Evolutionary conservation across 2,329 filamentous ascomycete genomes (phyloP).

Genomic region (Remersonia thermophila): DNA sequence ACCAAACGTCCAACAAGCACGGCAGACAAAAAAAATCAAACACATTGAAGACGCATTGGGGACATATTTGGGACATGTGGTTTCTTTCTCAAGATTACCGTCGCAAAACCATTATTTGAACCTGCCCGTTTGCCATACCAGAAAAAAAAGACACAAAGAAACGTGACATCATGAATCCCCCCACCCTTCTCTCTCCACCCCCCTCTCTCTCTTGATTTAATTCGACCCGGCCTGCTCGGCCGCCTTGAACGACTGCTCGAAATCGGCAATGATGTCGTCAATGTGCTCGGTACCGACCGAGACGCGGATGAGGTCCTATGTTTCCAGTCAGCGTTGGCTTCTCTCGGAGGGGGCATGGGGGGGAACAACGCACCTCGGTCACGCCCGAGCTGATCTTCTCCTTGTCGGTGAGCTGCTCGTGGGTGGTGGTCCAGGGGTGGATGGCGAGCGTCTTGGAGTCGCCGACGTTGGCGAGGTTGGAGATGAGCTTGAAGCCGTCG

Average conservation of each 20-base stretch:
- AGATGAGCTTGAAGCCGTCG: constrained; percentile 88
- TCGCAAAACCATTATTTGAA: background rate
- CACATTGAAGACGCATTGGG: no score
- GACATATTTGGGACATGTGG: no score
- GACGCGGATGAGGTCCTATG: constrained; percentile 77
- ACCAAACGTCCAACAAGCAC: no score
- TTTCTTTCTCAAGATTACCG: no score
- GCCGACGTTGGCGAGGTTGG: constrained; percentile 90
- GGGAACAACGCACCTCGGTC: constrained; percentile 44
- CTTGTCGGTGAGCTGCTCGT: constrained; percentile 77
- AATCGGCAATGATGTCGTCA: constrained; percentile 92
- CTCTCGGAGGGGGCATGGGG: constrained; percentile 2
- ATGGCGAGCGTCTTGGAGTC: constrained; percentile 93
- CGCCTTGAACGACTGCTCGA: constrained; percentile 75
- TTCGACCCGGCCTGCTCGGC: constrained; percentile 24
- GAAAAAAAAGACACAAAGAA: constrained; percentile 16
- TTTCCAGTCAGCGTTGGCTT: background rate
- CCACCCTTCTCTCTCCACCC: background rate
- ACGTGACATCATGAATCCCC: constrained; percentile 20
- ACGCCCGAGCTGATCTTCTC: constrained; percentile 74
- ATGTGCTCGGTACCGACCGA: constrained; percentile 95
- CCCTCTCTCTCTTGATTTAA: background rate
- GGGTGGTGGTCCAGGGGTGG: constrained; percentile 90
- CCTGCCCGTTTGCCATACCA: constrained; percentile 5
- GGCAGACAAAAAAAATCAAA: no score